Conservation (phyloP, 192 early-diverging fungal genomes). For the Coemansia furcata region DNA sequence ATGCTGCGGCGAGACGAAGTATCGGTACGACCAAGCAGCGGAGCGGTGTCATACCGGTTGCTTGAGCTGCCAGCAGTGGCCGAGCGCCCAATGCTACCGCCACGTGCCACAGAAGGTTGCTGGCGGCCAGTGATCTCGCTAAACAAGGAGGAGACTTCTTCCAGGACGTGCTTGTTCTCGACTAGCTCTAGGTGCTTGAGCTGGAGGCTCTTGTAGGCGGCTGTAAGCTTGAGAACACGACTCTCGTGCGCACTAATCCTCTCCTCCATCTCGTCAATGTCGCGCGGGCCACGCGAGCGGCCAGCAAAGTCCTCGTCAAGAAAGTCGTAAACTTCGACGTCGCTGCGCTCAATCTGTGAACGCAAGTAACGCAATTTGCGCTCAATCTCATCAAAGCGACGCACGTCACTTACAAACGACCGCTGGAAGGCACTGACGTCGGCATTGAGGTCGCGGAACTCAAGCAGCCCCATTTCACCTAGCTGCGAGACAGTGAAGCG, state of each 20-base stretch:
- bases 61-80: background rate
- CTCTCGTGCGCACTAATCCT: constrained; percentile 76
- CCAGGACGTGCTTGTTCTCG: constrained; percentile 85
- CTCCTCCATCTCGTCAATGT: constrained; percentile 92
- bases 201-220: constrained; percentile 82
- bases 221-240: constrained; percentile 82
- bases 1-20: constrained; percentile 51
- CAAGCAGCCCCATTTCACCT: constrained; percentile 90
- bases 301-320: constrained; percentile 55
- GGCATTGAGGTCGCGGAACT: constrained; percentile 95
- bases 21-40: constrained; percentile 61
- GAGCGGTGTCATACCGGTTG: constrained; percentile 42
- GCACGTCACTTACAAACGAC: constrained; percentile 91
- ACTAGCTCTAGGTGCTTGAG: constrained; percentile 84
- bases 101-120: constrained; percentile 46
- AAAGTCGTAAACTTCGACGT: constrained; percentile 58
- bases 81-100: constrained; percentile 1
- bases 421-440: constrained; percentile 96
- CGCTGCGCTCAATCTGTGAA: constrained; percentile 74
- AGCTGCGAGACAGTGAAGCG: constrained; percentile 90
- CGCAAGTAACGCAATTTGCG: constrained; percentile 91
- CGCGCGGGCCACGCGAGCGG: constrained; percentile 72
- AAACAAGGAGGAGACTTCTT: constrained; percentile 61
- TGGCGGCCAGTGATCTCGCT: constrained; percentile 73
- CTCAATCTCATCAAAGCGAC: constrained; percentile 96